Evolutionary conservation across 257 asterid species (phyloP).

Genomic region (Solanum boliviense): DNA sequence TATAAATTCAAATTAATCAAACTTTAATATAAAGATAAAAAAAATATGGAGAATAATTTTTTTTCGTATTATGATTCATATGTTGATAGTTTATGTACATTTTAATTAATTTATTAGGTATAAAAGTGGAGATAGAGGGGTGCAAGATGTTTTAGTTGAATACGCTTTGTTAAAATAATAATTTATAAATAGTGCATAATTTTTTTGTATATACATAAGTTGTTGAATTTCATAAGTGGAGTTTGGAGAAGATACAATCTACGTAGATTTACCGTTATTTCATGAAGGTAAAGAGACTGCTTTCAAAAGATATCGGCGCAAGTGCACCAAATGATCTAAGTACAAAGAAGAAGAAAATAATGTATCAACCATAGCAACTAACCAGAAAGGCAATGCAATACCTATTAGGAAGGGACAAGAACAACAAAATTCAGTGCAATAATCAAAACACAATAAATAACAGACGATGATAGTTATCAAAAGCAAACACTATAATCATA

Average conservation of each 20-base stretch:
- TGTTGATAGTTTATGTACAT: not conserved
- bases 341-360: too few relatives aligned
- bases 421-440: not conserved
- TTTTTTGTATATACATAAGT: not conserved
- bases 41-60: too few relatives aligned
- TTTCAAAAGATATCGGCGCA: too few relatives aligned
- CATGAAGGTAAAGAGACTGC: accelerated
- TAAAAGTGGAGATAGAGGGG: not conserved
- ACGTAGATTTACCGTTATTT: too few relatives aligned
- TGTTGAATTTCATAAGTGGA: not conserved
- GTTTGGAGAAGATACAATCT: not conserved
- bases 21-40: too few relatives aligned
- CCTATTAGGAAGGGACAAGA: not conserved
- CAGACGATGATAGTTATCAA: too few relatives aligned
- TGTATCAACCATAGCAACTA: not conserved
- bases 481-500: not conserved
- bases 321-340: too few relatives aligned
- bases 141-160: not conserved
- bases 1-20: too few relatives aligned
- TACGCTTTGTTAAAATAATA: not conserved
- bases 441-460: not conserved
- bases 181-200: not conserved
- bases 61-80: not conserved
- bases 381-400: too few relatives aligned
- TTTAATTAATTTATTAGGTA: not conserved